Base-by-base conservation (phyloP, 306 rosid species). In the Myrica gale region DNA sequence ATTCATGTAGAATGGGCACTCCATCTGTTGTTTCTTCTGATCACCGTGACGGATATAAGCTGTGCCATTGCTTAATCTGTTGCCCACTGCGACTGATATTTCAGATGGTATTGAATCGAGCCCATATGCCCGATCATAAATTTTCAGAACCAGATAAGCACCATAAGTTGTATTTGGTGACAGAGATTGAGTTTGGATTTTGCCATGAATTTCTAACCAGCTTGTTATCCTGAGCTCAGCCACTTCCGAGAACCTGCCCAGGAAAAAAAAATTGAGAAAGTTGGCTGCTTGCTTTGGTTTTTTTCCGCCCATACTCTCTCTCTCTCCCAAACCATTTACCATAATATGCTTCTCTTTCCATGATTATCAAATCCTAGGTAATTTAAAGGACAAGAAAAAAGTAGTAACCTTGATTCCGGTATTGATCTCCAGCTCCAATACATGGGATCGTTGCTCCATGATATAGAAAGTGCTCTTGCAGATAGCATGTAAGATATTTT, bases 121-220 rank as follows among this genome's bases (percentile, higher is more conserved):
- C 58, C 97, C 93, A 54, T 89, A 89, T 0, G 88, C 89, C 11
- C 88, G 19, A 48, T 78, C 58, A 0, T 84, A 78, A 1, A 78
- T 77, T 42, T 87, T 89, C 85, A 89, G 76, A 0, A 87, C n/a
- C 1, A 91, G 85, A 80, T 84, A 89, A 0, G 90, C 97, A 32
- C 45, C 85, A 50, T 89, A 89, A 1, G 1, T 9, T 9, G 97
- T 89, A 82, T 86, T 87, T 20, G 76, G 26, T 0, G 90, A 81
- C 1, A 91, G 77, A 61, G 0, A 62, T 19, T 45, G 5, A 1
- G 83, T 84, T 50, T 74, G 78, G 1, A 89, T 86, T 78, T 72
- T 84, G 0, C 93, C 97, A 68, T 76, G 65, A 3, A 91, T 89
- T 80, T 89, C 88, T 52, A 91, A 69, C 93, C 90, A 84, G 5